Conservation (phyloP, 495 filamentous ascomycete genomes). For the Mycothermus thermophilus region DNA sequence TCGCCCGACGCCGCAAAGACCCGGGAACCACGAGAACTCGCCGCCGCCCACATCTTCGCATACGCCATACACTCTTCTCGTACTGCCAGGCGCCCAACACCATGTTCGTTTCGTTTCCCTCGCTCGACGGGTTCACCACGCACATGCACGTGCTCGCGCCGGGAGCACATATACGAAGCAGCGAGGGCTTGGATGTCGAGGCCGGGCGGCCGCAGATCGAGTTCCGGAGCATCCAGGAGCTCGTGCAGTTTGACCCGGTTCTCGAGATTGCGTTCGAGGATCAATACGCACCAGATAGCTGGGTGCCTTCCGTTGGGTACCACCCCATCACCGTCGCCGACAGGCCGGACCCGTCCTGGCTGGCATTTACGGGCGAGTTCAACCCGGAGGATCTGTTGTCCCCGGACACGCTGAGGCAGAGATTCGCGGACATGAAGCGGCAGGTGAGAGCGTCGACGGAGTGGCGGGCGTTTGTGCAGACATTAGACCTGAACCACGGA, state of each 20-base stretch:
- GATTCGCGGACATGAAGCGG: not conserved
- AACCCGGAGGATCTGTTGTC: constrained; percentile 1
- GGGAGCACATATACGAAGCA: not conserved
- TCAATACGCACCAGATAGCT: constrained; percentile 5
- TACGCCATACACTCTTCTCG: constrained; percentile 2
- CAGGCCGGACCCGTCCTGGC: not conserved
- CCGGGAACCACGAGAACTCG: not conserved
- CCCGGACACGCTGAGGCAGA: not conserved
- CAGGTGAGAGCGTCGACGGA: not conserved
- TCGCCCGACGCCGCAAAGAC: constrained; percentile 1
- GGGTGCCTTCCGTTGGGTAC: constrained; percentile 5
- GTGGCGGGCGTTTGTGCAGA: constrained; percentile 1
- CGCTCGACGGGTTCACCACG: constrained; percentile 7
- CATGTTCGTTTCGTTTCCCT: constrained; percentile 5
- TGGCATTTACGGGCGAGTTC: not conserved
- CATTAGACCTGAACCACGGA: not conserved
- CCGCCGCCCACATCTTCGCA: not conserved
- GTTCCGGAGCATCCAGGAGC: constrained; percentile 13
- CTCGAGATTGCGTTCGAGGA: not conserved
- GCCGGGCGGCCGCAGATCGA: constrained; percentile 9
- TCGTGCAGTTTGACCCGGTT: constrained; percentile 7
- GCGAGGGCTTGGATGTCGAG: not conserved
- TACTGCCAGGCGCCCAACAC: constrained; percentile 10
- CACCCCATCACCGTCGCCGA: constrained; percentile 1
- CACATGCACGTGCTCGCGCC: constrained; percentile 4